phyloP scores from a whole-genome alignment of 1,284 basidiomycete genomes.

The Fistulina hepatica region DNA sequence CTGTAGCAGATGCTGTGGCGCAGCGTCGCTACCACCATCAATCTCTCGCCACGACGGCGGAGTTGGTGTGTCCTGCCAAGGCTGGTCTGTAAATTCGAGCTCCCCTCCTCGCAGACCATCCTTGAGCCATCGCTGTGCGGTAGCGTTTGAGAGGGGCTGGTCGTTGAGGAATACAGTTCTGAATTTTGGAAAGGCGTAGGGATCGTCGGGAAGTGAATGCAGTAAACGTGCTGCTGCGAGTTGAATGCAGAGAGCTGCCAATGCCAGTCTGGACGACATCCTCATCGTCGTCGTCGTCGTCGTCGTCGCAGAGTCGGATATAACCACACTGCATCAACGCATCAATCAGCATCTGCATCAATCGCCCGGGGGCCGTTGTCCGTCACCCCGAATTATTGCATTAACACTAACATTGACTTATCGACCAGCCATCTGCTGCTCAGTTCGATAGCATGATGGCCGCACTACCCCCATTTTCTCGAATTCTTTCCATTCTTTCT shows the following conservation, averaged over 20 bases:
- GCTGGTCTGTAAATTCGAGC: slow-evolving; percentile 63
- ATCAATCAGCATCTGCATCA: slow-evolving; percentile 20
- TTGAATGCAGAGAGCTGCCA: slow-evolving; percentile 16
- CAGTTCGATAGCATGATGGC: no score
- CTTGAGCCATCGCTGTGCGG: slow-evolving; percentile 61
- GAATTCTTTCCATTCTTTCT: no score
- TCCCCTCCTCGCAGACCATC: slow-evolving; percentile 63
- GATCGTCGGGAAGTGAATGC: slow-evolving; percentile 68
- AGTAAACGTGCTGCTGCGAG: slow-evolving; percentile 35
- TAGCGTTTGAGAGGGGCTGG: slow-evolving; percentile 63
- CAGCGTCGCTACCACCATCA: no score
- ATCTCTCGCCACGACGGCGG: slow-evolving; percentile 2
- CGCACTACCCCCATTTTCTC: no score
- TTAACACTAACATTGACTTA: no score
- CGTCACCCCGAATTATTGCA: no score
- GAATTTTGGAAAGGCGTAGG: slow-evolving; percentile 78
- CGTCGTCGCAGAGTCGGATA: slow-evolving; percentile 11
- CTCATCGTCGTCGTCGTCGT: no score
- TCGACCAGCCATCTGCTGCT: no score
- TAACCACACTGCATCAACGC: no score
- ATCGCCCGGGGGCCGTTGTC: no score
- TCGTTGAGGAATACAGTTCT: slow-evolving; percentile 73
- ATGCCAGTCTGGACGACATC: neutral
- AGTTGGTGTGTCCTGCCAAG: slow-evolving; percentile 33
- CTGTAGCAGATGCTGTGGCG: no score